phyloP scores from a whole-genome alignment of 305 asterid species.

The Rubia tinctorum region DNA sequence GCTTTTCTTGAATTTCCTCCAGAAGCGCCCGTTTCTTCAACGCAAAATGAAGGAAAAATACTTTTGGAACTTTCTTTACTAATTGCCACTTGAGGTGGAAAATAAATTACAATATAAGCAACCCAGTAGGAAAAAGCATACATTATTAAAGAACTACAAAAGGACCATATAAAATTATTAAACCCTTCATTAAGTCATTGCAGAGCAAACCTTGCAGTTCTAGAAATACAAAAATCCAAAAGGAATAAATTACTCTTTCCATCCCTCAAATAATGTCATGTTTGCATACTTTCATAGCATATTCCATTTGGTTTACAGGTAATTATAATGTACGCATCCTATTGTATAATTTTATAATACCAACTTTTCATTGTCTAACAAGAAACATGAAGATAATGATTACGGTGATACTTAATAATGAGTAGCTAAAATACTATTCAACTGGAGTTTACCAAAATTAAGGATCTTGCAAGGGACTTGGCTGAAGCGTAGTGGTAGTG shows the following conservation, averaged over 20 bases:
- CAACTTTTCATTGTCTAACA: too few species aligned
- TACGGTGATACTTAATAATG: too few species aligned
- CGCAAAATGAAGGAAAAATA: constrained; percentile 74
- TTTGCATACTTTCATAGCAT: too few species aligned
- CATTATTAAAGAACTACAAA: not conserved
- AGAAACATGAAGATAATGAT: too few species aligned
- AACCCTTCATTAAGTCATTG: not conserved
- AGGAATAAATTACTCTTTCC: not conserved
- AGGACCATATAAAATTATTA: not conserved
- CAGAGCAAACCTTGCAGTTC: not conserved
- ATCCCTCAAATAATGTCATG: too few species aligned
- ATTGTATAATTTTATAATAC: too few species aligned
- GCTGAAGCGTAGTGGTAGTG: too few species aligned
- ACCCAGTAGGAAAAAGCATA: not conserved
- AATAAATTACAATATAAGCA: not conserved
- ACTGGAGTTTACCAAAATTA: not conserved
- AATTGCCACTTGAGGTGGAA: constrained; percentile 81
- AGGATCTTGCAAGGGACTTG: too few species aligned
- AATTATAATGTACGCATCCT: too few species aligned
- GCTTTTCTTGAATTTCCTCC: constrained; percentile 88
- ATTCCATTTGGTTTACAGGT: too few species aligned
- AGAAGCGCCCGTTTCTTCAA: constrained; percentile 79
- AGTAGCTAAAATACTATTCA: not conserved
- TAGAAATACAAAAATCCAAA: not conserved
- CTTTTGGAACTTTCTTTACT: constrained; percentile 84